phyloP scores from a whole-genome alignment of 2,329 filamentous ascomycete species.

The Monilinia fructicola region DNA sequence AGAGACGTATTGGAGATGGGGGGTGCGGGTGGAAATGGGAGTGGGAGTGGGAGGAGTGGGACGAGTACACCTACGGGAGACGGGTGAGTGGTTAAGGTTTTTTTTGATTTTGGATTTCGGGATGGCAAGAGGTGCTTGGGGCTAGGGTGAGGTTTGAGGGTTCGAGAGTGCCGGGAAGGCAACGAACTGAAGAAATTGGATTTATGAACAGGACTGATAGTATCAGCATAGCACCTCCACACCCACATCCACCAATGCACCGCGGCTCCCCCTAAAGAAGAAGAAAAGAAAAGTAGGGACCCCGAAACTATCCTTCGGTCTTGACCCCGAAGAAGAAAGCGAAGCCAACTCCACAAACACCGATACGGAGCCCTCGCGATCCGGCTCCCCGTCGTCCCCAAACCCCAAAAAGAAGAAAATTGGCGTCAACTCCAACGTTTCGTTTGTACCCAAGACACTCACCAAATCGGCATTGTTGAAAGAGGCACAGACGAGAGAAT shows the following conservation, averaged over 20 bases:
- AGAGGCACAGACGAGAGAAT: slow-evolving; percentile 75
- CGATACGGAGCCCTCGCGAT: slow-evolving; percentile 40
- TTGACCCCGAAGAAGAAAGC: slow-evolving; percentile 48
- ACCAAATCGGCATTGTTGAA: slow-evolving; percentile 75
- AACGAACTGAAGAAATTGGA: neutral
- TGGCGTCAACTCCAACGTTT: slow-evolving; percentile 60
- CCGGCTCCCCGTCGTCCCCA: slow-evolving; percentile 36
- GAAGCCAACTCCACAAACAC: slow-evolving; percentile 41
- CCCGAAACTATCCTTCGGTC: slow-evolving; percentile 62
- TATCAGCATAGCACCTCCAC: slow-evolving; percentile 45
- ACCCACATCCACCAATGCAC: slow-evolving; percentile 46
- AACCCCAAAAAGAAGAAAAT: slow-evolving; percentile 49
- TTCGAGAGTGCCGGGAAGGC: neutral
- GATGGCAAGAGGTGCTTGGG: neutral
- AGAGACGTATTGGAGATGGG: slow-evolving; percentile 69
- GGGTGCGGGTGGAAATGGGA: slow-evolving; percentile 28
- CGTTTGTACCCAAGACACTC: slow-evolving; percentile 68
- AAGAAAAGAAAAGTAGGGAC: slow-evolving; percentile 49
- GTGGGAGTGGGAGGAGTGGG: slow-evolving; percentile 25
- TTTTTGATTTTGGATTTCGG: slow-evolving; percentile 24
- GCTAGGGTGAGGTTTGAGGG: neutral
- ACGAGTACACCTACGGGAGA: slow-evolving; percentile 45
- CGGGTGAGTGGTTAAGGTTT: slow-evolving; percentile 53
- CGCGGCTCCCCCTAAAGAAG: slow-evolving; percentile 41
- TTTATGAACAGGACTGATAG: slow-evolving; percentile 33